Evolutionary conservation across 345 rosid species (phyloP).

Genomic region (Clausena lansium): DNA sequence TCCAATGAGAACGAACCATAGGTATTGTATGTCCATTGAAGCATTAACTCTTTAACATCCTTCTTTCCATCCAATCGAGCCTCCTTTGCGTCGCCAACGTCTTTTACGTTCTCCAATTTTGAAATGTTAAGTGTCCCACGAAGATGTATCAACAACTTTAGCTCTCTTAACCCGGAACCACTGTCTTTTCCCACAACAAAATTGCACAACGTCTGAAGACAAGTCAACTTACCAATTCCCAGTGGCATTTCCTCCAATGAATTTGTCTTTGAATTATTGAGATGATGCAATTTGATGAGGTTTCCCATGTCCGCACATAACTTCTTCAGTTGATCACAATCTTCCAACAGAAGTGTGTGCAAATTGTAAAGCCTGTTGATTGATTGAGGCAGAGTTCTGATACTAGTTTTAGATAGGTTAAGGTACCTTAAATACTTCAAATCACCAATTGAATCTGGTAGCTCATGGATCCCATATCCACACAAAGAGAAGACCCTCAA

Average conservation of each 20-base stretch:
- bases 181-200: conserved; percentile 11
- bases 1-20: not conserved
- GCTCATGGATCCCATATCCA: not conserved
- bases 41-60: conserved; percentile 22
- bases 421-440: conserved; percentile 9
- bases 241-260: conserved; percentile 1
- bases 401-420: not conserved
- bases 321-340: not conserved
- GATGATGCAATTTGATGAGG: not conserved
- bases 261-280: not conserved
- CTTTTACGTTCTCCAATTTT: not conserved
- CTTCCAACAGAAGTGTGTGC: not conserved
- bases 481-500: conserved; percentile 8
- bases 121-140: not conserved
- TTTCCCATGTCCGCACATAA: not conserved
- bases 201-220: not conserved
- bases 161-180: not conserved
- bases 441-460: not conserved
- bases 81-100: conserved; percentile 6
- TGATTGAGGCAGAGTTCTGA: not conserved
- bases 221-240: not conserved
- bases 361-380: conserved; percentile 1
- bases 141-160: not conserved
- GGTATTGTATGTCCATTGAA: not conserved
- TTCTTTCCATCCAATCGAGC: conserved; percentile 25